Evolutionary conservation across 805 yeast genomes (phyloP), one percentile per base, ranked within the genome.

Genomic region (Ogataea thermomethanolica): DNA sequence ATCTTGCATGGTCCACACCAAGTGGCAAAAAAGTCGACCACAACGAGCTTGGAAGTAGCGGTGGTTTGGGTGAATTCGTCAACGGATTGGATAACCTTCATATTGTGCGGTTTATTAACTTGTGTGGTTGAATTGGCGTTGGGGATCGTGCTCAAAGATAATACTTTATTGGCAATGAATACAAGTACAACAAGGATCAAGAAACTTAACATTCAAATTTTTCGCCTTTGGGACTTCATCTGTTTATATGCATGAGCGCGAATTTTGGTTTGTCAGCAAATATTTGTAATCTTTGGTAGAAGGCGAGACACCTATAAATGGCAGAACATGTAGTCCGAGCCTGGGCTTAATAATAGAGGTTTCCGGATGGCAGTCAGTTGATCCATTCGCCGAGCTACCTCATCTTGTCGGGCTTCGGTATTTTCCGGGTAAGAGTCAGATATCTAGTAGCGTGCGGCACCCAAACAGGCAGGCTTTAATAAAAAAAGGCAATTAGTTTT

Each of bases 1-100:
- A 86, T 86, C 77, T 91, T 93, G 76, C 99, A 91, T 48, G 99
- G 98, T 55, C 97, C 97, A 69, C 99, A 91, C 97, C 98, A 93
- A 47, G 90, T 80, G 56, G 98, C 98, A 62, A 78, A 90, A 73
- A 91, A 93, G 73, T 93, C 98, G 54, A 93, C 87, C 54, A 93
- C 90, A 54, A 88, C 90, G 60, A 88, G 73, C 55, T 84, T 85
- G 29, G 48, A 25, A 52, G 76, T 77, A 43, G 66, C 54, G 58
- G 83, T 75, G 51, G 81, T 83, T 44, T 72, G 70, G 39, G 76
- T 69, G 75, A 90, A 91, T 64, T 89, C 90, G 26, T 53, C 63
- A 37, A 54, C 54, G 25, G 65, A 50, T 39, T 49, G 44, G 45
- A 82, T 64, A 56, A 69, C 73, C 53, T 68, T 49, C 51, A 81